These are phyloP conservation scores for Globisporangium viniferum DNA, from an alignment of 352 stramenopile species.

Conservation along the genomic window DNA sequence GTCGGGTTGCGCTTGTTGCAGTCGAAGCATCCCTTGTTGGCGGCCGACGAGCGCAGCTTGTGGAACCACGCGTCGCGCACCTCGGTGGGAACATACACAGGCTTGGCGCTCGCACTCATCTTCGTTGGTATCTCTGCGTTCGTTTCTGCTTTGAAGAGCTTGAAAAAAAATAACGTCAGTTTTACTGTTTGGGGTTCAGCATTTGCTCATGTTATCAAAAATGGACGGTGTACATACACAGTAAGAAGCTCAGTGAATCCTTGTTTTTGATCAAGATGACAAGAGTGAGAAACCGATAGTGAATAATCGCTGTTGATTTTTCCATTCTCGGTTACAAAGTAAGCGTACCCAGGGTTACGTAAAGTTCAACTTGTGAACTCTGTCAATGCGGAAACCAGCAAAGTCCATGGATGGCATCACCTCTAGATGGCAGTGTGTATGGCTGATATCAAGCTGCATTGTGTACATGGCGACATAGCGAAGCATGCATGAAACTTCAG, in stretches of 20 bases:
- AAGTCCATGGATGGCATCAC: neutral
- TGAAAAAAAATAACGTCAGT: neutral
- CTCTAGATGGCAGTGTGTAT: neutral
- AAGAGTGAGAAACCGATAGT: neutral
- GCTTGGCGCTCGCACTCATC: constrained; percentile 41
- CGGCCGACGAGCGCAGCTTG: constrained; percentile 64
- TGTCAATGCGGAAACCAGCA: neutral
- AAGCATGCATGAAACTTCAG: no score
- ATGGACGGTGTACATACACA: neutral
- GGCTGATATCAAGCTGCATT: neutral
- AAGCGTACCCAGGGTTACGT: neutral
- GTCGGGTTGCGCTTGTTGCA: constrained; percentile 94
- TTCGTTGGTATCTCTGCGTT: constrained; percentile 5
- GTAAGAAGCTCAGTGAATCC: neutral
- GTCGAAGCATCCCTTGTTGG: constrained; percentile 95
- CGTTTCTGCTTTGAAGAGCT: constrained; percentile 4
- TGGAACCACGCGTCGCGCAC: constrained; percentile 86
- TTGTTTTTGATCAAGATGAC: neutral
- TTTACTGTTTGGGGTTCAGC: neutral
- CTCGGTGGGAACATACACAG: constrained; percentile 68
- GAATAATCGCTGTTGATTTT: neutral
- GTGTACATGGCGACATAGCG: neutral
- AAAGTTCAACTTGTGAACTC: neutral
- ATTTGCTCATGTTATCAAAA: neutral
- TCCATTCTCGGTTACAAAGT: neutral